phyloP scores from a whole-genome alignment of 2,329 filamentous ascomycete species.

The Cercospora brassicicola region DNA sequence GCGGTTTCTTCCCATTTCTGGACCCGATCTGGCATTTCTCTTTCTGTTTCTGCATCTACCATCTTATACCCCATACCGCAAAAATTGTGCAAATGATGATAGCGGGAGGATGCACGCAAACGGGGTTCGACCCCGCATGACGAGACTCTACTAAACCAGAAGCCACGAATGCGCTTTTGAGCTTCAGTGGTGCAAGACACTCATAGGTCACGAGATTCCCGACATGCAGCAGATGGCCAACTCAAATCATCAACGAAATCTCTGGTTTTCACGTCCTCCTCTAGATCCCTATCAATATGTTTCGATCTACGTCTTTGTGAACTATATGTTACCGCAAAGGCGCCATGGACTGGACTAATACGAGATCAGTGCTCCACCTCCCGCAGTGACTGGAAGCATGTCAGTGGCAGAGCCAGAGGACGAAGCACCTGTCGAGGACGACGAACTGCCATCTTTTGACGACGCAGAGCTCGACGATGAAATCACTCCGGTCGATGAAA shows the following conservation, averaged over 20 bases:
- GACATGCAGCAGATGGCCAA: neutral
- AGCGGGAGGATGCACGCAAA: neutral
- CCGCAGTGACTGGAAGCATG: neutral
- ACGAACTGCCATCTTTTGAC: neutral
- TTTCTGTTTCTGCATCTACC: conserved; percentile 6
- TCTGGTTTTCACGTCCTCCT: neutral
- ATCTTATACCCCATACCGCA: neutral
- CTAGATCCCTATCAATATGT: neutral
- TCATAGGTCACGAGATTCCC: neutral
- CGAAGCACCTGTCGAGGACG: neutral
- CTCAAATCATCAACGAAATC: neutral
- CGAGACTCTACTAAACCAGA: neutral
- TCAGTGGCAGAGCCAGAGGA: neutral
- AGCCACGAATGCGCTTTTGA: neutral
- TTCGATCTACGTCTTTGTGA: neutral
- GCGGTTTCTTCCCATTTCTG: neutral
- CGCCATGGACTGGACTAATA: neutral
- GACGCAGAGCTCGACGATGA: neutral
- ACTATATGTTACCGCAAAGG: neutral
- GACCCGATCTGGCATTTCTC: conserved; percentile 8
- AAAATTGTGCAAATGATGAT: neutral
- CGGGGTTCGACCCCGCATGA: neutral
- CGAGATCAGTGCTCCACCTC: neutral
- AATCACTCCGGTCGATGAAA: neutral
- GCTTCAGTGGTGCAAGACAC: neutral